These are phyloP conservation scores for Microsporum canis DNA, from an alignment of 2,329 filamentous ascomycete genomes.

Conservation along the genomic window DNA sequence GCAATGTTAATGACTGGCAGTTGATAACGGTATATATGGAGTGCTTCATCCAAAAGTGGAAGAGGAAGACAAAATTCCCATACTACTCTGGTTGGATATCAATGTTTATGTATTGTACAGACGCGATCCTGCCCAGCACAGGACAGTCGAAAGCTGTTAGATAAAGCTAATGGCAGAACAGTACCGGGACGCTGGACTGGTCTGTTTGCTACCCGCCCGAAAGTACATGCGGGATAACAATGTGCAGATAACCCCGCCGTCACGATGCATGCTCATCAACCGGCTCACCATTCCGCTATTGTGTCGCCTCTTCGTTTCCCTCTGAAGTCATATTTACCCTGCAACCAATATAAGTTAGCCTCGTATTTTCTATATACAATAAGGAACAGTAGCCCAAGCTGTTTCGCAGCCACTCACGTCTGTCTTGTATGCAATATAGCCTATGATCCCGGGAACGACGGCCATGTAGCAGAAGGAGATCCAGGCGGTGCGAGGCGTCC, in stretches of 20 bases:
- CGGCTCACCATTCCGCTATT: slow-evolving; percentile 60
- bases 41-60: background rate
- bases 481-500: slow-evolving; percentile 72
- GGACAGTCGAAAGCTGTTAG: background rate
- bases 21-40: no score
- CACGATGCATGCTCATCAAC: background rate
- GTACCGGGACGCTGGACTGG: background rate
- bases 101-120: background rate
- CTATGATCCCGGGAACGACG: slow-evolving; percentile 59
- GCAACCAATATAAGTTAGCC: slow-evolving; percentile 6
- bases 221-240: background rate
- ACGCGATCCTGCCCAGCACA: background rate
- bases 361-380: background rate
- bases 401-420: slow-evolving; percentile 56
- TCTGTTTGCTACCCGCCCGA: background rate
- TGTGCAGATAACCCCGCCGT: background rate
- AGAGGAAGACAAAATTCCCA: background rate
- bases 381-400: background rate
- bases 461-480: slow-evolving; percentile 67
- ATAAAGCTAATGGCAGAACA: background rate
- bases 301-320: slow-evolving; percentile 82
- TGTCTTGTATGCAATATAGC: slow-evolving; percentile 62
- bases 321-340: slow-evolving; percentile 80
- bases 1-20: no score
- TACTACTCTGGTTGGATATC: background rate